Evolutionary conservation across 495 filamentous ascomycete species (phyloP).

Genomic region (Letharia columbiana): DNA sequence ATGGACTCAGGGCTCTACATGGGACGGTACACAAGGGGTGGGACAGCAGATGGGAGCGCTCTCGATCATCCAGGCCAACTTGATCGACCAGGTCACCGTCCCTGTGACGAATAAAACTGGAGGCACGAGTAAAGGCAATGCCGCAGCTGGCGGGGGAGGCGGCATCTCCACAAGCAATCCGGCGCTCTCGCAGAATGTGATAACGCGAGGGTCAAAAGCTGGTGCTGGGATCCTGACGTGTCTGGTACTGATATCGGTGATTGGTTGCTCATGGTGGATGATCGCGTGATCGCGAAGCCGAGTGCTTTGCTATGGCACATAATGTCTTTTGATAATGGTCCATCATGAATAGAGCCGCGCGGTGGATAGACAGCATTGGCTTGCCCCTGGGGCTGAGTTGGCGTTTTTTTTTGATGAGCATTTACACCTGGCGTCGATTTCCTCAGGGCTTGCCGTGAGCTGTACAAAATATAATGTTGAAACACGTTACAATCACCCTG

Average conservation of each 20-base stretch:
- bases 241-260: conserved; percentile 31
- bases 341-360: conserved; percentile 7
- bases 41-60: conserved; percentile 69
- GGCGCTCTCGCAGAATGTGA: conserved; percentile 22
- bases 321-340: conserved; percentile 16
- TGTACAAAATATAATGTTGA: neutral
- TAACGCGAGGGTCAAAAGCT: conserved; percentile 46
- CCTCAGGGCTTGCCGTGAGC: neutral
- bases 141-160: conserved; percentile 55
- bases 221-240: conserved; percentile 55
- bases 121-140: conserved; percentile 67
- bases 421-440: neutral
- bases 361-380: neutral
- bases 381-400: neutral
- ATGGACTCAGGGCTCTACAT: conserved; percentile 46
- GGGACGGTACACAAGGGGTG: conserved; percentile 50
- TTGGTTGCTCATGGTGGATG: conserved; percentile 42
- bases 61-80: conserved; percentile 55
- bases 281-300: conserved; percentile 18
- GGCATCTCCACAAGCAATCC: conserved; percentile 19
- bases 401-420: neutral
- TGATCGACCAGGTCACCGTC: conserved; percentile 37
- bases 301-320: neutral
- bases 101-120: conserved; percentile 60
- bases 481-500: neutral